A percentile compares a stretch with the other conserved stretches of the same genome.
Evolutionary conservation across 495 filamentous ascomycete genomes (phyloP).

Genomic region (Aspergillus ellipticus): DNA sequence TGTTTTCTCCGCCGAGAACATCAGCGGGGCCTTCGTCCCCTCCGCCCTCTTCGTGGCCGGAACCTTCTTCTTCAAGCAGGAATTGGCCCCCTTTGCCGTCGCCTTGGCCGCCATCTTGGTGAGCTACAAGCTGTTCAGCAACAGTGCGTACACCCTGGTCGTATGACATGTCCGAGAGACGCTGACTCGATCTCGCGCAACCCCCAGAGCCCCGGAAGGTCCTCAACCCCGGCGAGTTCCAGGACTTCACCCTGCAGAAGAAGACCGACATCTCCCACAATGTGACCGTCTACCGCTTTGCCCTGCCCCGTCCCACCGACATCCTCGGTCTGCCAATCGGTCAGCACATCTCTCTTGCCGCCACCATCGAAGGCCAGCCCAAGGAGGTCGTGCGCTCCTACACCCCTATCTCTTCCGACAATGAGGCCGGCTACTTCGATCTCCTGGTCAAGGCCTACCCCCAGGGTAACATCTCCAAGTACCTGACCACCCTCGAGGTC

Average conservation of each 20-base stretch:
- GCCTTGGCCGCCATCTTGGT: slow-evolving; percentile 57
- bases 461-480: slow-evolving; percentile 89
- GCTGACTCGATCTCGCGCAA: slow-evolving; percentile 17
- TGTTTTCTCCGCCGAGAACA: slow-evolving; percentile 46
- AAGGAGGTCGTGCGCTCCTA: slow-evolving; percentile 95
- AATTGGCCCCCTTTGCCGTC: slow-evolving; percentile 73
- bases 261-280: slow-evolving; percentile 95
- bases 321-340: slow-evolving; percentile 96
- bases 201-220: slow-evolving; percentile 66
- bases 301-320: slow-evolving; percentile 67
- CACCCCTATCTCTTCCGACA: slow-evolving; percentile 91
- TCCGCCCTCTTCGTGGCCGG: slow-evolving; percentile 76
- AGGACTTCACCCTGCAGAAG: slow-evolving; percentile 83
- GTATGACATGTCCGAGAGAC: slow-evolving; percentile 1
- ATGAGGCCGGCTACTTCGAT: slow-evolving; percentile 91
- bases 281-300: slow-evolving; percentile 95
- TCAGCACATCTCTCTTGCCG: slow-evolving; percentile 95
- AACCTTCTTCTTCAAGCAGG: slow-evolving; percentile 68
- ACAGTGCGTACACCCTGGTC: slow-evolving; percentile 6
- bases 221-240: slow-evolving; percentile 82
- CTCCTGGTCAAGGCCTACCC: slow-evolving; percentile 97
- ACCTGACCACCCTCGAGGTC: slow-evolving; percentile 76
- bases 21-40: slow-evolving; percentile 81
- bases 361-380: slow-evolving; percentile 65
- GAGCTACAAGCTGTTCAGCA: slow-evolving; percentile 56